Conservation (phyloP, 257 asterid genomes). For the Cordia subcordata region DNA sequence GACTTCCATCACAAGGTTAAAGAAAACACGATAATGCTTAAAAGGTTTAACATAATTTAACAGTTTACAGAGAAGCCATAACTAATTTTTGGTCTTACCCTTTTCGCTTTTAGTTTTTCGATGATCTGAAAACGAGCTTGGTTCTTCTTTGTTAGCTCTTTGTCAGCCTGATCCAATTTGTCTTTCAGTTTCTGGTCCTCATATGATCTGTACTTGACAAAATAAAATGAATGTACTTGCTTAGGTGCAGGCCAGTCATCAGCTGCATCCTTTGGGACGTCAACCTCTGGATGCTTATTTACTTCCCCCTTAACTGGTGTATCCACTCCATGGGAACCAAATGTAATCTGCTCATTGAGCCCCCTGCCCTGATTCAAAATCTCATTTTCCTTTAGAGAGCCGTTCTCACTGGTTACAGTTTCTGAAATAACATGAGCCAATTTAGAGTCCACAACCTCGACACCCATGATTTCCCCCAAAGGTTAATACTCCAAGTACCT, state of each 20-base stretch:
- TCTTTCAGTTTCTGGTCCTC: conserved; percentile 42
- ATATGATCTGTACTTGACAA: conserved; percentile 18
- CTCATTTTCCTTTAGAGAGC: conserved; percentile 23
- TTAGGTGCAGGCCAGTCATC: conserved; percentile 88
- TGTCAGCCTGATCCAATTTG: conserved; percentile 65
- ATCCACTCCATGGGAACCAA: conserved; percentile 36
- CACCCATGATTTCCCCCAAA: conserved; percentile 33
- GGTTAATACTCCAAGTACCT: conserved; percentile 11
- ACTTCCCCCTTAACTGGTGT: conserved; percentile 39
- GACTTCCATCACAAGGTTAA: too few relatives aligned
- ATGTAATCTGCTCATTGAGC: conserved; percentile 27
- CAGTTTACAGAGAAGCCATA: background rate
- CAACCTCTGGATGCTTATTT: conserved; percentile 31
- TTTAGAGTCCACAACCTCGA: conserved; percentile 48
- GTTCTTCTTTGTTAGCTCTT: conserved; percentile 62
- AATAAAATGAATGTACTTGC: conserved; percentile 51
- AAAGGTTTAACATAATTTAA: too few relatives aligned
- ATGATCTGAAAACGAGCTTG: conserved; percentile 56
- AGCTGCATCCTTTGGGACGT: conserved; percentile 71
- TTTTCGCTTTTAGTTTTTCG: conserved; percentile 54
- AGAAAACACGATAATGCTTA: too few relatives aligned
- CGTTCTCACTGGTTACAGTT: conserved; percentile 7
- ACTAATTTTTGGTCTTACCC: conserved; percentile 37
- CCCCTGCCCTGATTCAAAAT: conserved; percentile 12
- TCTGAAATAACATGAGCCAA: conserved; percentile 26